Evolutionary conservation across 2,329 filamentous ascomycete genomes (phyloP).

Genomic region (Didymella exigua): DNA sequence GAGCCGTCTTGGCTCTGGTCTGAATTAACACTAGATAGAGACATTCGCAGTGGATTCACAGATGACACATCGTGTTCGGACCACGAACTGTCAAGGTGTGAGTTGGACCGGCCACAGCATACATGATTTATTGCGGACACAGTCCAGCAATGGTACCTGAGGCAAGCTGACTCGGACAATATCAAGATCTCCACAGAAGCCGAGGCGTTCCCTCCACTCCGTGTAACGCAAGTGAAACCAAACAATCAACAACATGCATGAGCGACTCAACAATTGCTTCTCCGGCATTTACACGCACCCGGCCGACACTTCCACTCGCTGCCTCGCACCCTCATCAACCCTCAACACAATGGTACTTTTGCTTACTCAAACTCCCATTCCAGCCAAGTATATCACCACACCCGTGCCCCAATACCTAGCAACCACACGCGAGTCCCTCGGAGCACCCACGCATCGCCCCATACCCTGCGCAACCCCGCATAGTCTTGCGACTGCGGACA

Average conservation of each 20-base stretch:
- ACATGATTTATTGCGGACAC: not conserved
- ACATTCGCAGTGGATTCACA: too few relatives aligned
- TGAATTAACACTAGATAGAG: too few relatives aligned
- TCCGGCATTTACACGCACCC: not conserved
- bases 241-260: conserved; percentile 9
- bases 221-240: conserved; percentile 17
- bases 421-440: not conserved
- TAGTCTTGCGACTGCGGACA: too few relatives aligned
- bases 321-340: not conserved
- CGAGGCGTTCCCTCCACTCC: conserved; percentile 3
- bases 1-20: not conserved
- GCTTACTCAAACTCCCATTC: not conserved
- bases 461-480: not conserved
- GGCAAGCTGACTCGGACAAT: not conserved
- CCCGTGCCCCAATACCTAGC: not conserved
- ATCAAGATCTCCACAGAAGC: not conserved
- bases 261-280: conserved; percentile 2
- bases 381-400: not conserved
- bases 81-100: not conserved
- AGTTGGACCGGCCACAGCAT: not conserved
- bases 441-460: not conserved
- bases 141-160: not conserved
- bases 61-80: not conserved
- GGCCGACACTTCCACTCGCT: not conserved
- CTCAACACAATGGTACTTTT: not conserved